These are phyloP conservation scores for Apostasia shenzhenica DNA, from an alignment of 106 monocot genomes.

Conservation along the genomic window DNA sequence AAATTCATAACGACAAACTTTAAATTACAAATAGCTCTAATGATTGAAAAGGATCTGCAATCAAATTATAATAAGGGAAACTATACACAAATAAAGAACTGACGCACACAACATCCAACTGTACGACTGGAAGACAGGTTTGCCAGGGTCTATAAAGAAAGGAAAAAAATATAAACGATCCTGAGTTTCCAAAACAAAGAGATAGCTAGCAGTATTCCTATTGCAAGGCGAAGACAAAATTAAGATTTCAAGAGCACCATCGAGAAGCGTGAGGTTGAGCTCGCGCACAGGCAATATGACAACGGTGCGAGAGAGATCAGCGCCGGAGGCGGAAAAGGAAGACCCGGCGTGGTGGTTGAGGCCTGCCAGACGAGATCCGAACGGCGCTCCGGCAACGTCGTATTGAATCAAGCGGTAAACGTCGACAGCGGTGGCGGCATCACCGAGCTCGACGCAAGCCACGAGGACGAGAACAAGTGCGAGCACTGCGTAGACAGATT, in stretches of 20 bases:
- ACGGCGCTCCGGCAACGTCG: conserved; percentile 76
- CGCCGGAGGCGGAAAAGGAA: conserved; percentile 34
- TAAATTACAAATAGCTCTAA: too few species aligned
- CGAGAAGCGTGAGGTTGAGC: conserved; percentile 64
- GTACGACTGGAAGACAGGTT: too few species aligned
- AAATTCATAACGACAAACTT: conserved; percentile 1
- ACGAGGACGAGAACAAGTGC: conserved; percentile 61
- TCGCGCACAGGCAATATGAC: conserved; percentile 62
- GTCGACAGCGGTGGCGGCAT: conserved; percentile 88
- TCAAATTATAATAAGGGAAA: too few species aligned
- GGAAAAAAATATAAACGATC: not conserved
- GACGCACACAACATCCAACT: too few species aligned
- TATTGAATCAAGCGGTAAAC: conserved; percentile 97
- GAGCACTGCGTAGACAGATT: conserved; percentile 54
- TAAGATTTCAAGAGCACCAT: conserved; percentile 29
- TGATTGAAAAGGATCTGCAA: too few species aligned
- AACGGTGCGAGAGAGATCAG: conserved; percentile 81
- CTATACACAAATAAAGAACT: too few species aligned
- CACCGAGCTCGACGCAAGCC: conserved; percentile 94
- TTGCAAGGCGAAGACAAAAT: not conserved
- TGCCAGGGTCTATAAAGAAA: not conserved
- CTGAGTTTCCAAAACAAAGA: not conserved
- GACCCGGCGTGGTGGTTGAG: conserved; percentile 88
- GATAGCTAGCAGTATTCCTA: not conserved
- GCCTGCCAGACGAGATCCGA: conserved; percentile 71